Percentiles rank a stretch among this genome's conserved stretches.
Evolutionary conservation across 2,329 filamentous ascomycete species (phyloP).

Genomic region (Colletotrichum australisinense): DNA sequence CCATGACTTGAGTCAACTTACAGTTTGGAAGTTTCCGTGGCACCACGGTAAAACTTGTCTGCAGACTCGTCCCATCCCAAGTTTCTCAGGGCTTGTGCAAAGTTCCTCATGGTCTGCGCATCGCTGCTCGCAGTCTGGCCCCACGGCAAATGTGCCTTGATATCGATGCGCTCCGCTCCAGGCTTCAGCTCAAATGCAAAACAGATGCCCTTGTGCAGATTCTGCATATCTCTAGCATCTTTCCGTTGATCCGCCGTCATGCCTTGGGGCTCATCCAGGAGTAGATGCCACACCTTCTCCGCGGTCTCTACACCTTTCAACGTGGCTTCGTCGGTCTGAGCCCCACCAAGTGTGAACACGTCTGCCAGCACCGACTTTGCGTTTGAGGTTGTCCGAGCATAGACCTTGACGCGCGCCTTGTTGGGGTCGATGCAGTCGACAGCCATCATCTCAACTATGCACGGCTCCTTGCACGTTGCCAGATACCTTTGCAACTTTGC

Average conservation of each 20-base stretch:
- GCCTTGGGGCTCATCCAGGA: constrained; percentile 39
- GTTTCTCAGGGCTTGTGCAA: constrained; percentile 6
- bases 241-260: constrained; percentile 33
- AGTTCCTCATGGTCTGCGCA: constrained; percentile 22
- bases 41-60: constrained; percentile 4
- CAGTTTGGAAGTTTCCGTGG: constrained; percentile 5
- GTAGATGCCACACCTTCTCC: constrained; percentile 39
- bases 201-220: constrained; percentile 37
- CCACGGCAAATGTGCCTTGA: constrained; percentile 27
- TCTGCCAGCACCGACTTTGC: constrained; percentile 37
- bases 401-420: constrained; percentile 40
- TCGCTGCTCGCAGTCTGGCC: constrained; percentile 26
- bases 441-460: constrained; percentile 39
- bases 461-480: constrained; percentile 27
- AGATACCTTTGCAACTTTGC: constrained; percentile 37
- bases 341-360: constrained; percentile 39
- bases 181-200: constrained; percentile 40
- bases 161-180: constrained; percentile 29
- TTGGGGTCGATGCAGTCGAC: constrained; percentile 40
- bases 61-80: constrained; percentile 19
- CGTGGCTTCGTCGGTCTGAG: constrained; percentile 37
- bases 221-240: constrained; percentile 17
- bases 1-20: background rate
- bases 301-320: constrained; percentile 37
- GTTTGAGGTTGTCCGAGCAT: constrained; percentile 37